Base-by-base conservation (phyloP, 805 yeast genomes). In the Candida morakotiae region DNA sequence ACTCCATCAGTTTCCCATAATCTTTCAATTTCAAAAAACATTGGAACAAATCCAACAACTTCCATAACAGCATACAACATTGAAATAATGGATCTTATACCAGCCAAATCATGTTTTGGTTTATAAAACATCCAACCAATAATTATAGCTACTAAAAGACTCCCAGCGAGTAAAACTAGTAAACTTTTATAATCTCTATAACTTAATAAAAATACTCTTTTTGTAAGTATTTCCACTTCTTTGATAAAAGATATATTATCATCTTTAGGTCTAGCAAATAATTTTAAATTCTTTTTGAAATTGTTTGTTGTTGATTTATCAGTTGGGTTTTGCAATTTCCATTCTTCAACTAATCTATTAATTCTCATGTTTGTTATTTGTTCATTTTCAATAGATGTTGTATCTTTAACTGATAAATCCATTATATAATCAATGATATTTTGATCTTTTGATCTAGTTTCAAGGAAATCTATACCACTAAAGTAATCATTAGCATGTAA, bases 91-190 rank as follows among this genome's bases (percentile, higher is more conserved):
- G 94, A 71, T 43, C 94, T 60, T 15, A 84, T 70, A 5, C 95
- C 95, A 1, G 79, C 70, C 24, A 79, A 45, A 9, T 75, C 65
- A 2, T 71, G 68, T 14, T 71, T 75, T 3, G 88, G 88, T 45
- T 74, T 74, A 52, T 60, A 81, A 50, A 81, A 87, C 28, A 87
- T 71, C 88, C 93, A 84, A 0, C 95, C 95, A 28, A 74, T 60
- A n/a, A 79, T 60, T 2, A 77, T 51, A 0, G 87, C 83, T 43
- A 84, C 59, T 5, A 80, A 45, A 0, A 74, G 36, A 0, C 71
- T 26, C 18, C 73, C 74, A 11, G 66, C 52, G 11, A 67, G 42
- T 21, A 73, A 47, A 0, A 73, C 62, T 3, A 53, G 15, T 18
- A 66, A 52, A 2, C 69, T 59, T 9, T 40, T 32, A 4, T 22